Evolutionary conservation across 441 rosid genomes (phyloP).

Genomic region (Gossypium davidsonii): DNA sequence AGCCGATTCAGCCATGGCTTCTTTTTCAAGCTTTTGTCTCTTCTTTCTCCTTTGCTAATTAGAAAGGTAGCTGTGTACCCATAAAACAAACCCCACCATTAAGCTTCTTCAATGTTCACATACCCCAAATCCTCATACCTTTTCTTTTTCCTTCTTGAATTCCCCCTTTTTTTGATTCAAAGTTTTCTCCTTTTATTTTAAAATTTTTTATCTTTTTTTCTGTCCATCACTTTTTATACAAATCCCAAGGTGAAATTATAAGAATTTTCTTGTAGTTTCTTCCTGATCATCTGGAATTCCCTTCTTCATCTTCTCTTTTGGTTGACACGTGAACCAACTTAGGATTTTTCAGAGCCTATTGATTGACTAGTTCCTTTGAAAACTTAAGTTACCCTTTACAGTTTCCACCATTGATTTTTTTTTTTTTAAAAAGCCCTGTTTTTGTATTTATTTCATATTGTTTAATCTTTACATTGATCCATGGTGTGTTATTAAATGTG

Average conservation of each 20-base stretch:
- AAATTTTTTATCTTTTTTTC: not conserved
- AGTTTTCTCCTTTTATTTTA: not conserved
- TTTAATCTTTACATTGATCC: not conserved
- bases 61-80: not conserved
- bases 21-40: not conserved
- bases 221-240: not conserved
- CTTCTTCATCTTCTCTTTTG: not conserved
- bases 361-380: not conserved
- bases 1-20: not conserved
- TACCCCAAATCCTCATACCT: not conserved
- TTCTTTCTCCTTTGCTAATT: not conserved
- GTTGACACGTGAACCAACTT: not conserved
- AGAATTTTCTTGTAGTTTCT: not conserved
- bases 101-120: not conserved
- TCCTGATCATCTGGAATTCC: not conserved
- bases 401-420: not conserved
- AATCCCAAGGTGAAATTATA: not conserved
- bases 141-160: not conserved
- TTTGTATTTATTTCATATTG: not conserved
- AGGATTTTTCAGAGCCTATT: not conserved
- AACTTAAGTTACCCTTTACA: slow-evolving; percentile 11
- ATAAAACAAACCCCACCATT: not conserved
- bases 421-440: not conserved
- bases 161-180: not conserved
- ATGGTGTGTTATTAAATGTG: slow-evolving; percentile 18